A percentile compares a stretch with the other conserved stretches of the same genome.
phyloP scores from a whole-genome alignment of 2,329 filamentous ascomycete genomes.

The Macrophomina phaseolina region DNA sequence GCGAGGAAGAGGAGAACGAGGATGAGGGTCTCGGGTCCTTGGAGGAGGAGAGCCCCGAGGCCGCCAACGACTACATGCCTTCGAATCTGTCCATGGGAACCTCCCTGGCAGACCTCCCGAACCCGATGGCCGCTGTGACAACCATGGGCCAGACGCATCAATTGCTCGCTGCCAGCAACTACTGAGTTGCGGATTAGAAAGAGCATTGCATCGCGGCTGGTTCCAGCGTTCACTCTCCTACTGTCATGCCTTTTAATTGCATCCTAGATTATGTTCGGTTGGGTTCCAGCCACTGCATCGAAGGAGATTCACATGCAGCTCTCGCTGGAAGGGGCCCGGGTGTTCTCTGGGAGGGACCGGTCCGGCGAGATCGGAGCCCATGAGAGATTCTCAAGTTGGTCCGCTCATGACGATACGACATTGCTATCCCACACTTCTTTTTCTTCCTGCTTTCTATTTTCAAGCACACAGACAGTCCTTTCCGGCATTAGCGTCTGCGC shows the following conservation, averaged over 20 bases:
- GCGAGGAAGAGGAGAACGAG: constrained; percentile 86
- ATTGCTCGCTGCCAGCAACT: constrained; percentile 52
- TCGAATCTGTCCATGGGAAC: constrained; percentile 39
- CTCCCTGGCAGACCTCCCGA: constrained; percentile 44
- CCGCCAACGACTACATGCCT: constrained; percentile 67
- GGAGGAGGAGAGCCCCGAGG: constrained; percentile 79
- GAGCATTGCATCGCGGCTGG: constrained; percentile 24
- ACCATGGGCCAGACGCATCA: constrained; percentile 50
- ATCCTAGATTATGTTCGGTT: constrained; percentile 26
- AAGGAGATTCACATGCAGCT: constrained; percentile 18
- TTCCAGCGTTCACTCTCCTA: constrained; percentile 21
- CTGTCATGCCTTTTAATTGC: constrained; percentile 23
- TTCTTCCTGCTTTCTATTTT: constrained; percentile 1
- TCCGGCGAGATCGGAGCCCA: constrained; percentile 18
- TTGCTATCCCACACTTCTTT: constrained; percentile 11
- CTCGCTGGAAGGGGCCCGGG: constrained; percentile 16
- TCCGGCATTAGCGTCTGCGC: constrained; percentile 17
- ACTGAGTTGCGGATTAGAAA: constrained; percentile 37
- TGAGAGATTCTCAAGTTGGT: constrained; percentile 1
- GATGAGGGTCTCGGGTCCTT: constrained; percentile 83
- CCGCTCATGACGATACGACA: constrained; percentile 27
- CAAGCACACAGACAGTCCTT: constrained; percentile 14
- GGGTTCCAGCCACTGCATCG: constrained; percentile 21
- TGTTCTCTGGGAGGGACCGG: constrained; percentile 20
- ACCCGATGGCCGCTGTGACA: constrained; percentile 38